Base-by-base conservation (phyloP, 2,329 filamentous ascomycete species). In the Nakataea oryzae region DNA sequence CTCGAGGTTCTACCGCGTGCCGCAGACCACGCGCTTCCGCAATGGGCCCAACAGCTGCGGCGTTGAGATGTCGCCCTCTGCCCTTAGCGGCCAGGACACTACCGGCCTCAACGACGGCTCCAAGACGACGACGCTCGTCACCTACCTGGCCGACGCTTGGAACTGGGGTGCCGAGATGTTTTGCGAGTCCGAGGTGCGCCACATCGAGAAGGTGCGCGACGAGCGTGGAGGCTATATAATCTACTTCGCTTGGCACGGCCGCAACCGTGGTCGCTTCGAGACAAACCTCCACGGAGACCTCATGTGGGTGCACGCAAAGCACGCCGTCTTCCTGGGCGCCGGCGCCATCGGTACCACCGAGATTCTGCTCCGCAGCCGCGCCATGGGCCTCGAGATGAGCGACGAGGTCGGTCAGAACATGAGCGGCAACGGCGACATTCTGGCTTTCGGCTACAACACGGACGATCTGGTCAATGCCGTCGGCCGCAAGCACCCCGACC, bases 81-180 rank as follows among this genome's bases (percentile, higher is more conserved):
- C 79, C 0, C 73, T 86, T 27, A 83, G 83, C 0, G 86, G 86
- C 1, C 83, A 86, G 70, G 86, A 89, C 66, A 73, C 72, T 54
- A 88, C 85, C 0, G 86, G 86, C 1, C 66, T 87, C 63, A 89
- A 89, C 66, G 86, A 89, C 69, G 85, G 85, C 2, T 87, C 84
- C 32, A 89, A 88, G 72, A 87, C 80, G 24, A 86, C 82, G 13
- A 87, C 83, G 0, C 75, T 86, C 1, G 84, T 87, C 50, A 89
- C 86, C 0, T 89, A 89, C 67, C 74, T 89, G 9, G 79, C 83
- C 9, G 86, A 89, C 70, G 86, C 87, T 1, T 89, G 86, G 86
- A 87, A 88, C 67, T 87, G 85, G 84, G 87, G 86, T 11, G 84
- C 86, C 14, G 86, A 89, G 68, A 83, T 89, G 71, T 89, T 89